Conservation (phyloP, 2,329 filamentous ascomycete genomes). For the Domatiomyces globalis region DNA sequence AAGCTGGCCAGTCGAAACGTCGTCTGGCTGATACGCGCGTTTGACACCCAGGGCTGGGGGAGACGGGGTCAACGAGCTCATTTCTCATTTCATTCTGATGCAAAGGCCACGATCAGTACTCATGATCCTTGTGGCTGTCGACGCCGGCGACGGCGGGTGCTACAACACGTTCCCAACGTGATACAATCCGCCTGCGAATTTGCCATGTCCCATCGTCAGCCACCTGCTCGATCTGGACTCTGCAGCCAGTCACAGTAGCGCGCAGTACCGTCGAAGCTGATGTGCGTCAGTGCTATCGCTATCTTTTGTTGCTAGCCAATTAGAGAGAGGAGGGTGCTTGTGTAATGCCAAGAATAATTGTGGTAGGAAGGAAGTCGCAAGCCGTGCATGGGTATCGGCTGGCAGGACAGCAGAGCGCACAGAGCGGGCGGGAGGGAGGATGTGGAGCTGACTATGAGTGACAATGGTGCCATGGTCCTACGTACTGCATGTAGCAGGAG, state of each 20-base stretch:
- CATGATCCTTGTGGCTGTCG: not conserved
- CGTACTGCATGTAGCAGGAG: no score
- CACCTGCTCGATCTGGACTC: not conserved
- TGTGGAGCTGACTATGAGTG: no score
- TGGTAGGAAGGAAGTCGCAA: not conserved
- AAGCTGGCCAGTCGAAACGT: conserved; percentile 3
- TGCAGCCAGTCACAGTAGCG: not conserved
- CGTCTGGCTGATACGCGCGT: conserved; percentile 17
- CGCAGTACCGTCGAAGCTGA: not conserved
- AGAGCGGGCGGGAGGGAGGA: no score
- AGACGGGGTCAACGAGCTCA: conserved; percentile 14
- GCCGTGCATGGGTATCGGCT: not conserved
- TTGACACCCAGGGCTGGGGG: conserved; percentile 17
- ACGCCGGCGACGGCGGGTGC: not conserved
- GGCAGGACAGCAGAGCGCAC: no score
- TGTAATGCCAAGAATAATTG: not conserved
- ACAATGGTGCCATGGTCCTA: no score
- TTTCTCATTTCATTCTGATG: not conserved
- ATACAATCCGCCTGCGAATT: not conserved
- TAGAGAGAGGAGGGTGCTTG: not conserved
- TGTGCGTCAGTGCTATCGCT: not conserved
- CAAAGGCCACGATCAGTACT: not conserved
- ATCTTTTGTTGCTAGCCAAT: not conserved
- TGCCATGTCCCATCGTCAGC: not conserved
- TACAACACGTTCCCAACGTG: not conserved